Evolutionary conservation across 805 yeast species (phyloP), one percentile per base, ranked within the genome.

Genomic region (Schwanniomyces occidentalis): DNA sequence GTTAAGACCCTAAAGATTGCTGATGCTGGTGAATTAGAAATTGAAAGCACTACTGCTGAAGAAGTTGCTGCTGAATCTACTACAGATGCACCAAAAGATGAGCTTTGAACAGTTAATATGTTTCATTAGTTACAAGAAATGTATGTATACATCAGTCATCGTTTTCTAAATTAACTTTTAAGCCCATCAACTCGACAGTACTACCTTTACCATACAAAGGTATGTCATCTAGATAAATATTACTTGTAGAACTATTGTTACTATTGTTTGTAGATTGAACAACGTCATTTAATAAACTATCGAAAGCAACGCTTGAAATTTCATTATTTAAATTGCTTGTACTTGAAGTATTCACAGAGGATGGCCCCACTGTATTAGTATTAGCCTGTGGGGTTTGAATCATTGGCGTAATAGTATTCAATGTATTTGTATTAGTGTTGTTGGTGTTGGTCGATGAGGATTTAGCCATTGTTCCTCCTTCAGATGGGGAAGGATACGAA

Each of bases 1-100:
- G 63, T 61, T 37, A 75, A 74, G 49, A 78, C 76, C 17, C 69
- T 91, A 42, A 71, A 65, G 44, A 82, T 90, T 49, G 73, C 71
- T 32, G 78, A 77, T 41, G 69, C 85, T 45, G 98, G 98, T 41
- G 86, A 83, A 52, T 41, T 84, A 40, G 71, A 52, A 25, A 60
- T 60, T 21, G 65, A 58, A 20, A 59, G 51, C 34, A 51, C 42
- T 42, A 31, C 42, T 38, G 56, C 44, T 16, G 54, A 45, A 14
- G n/a, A n/a, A n/a, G n/a, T n/a, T n/a, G 42, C 33, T 14, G 13
- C 12, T 4, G 20, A 16, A 16, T 6, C 30, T 4, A 10, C 30
- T 17, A 23, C 17, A 27, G 23, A 14, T 27, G 40, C 26, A n/a
- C n/a, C n/a, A 21, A 49, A 51, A 39, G 67, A 61, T 40, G 65